These are phyloP conservation scores for Aspergillus sergii DNA, from an alignment of 2,329 filamentous ascomycete species.

Conservation along the genomic window DNA sequence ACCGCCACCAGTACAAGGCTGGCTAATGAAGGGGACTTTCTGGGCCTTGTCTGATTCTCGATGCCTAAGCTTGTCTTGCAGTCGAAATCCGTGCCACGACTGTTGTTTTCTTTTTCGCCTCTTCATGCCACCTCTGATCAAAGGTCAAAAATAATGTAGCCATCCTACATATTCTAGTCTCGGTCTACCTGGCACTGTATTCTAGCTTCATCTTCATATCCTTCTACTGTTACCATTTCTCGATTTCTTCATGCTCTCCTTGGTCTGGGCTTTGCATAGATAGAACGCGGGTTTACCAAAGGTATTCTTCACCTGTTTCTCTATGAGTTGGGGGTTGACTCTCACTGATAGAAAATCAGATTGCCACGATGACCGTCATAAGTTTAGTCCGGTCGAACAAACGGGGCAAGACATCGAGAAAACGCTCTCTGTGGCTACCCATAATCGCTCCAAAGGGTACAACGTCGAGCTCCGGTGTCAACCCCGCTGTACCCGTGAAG, in stretches of 20 bases:
- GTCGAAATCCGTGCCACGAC: neutral
- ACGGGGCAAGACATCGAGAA: slow-evolving; percentile 39
- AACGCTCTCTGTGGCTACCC: slow-evolving; percentile 42
- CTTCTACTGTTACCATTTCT: neutral
- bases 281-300: neutral
- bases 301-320: neutral
- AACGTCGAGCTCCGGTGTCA: slow-evolving; percentile 20
- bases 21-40: slow-evolving; percentile 10
- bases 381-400: slow-evolving; percentile 41
- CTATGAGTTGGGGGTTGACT: neutral
- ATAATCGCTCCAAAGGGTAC: slow-evolving; percentile 51
- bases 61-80: neutral
- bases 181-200: neutral
- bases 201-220: neutral
- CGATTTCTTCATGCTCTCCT: neutral
- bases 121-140: neutral
- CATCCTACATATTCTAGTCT: neutral
- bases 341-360: neutral
- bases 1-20: slow-evolving; percentile 13
- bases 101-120: neutral
- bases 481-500: slow-evolving; percentile 30
- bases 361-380: slow-evolving; percentile 35
- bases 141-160: neutral
- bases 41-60: neutral
- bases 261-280: neutral